Conservation (phyloP, 2,329 filamentous ascomycete species). For the Daldinia sp. region DNA sequence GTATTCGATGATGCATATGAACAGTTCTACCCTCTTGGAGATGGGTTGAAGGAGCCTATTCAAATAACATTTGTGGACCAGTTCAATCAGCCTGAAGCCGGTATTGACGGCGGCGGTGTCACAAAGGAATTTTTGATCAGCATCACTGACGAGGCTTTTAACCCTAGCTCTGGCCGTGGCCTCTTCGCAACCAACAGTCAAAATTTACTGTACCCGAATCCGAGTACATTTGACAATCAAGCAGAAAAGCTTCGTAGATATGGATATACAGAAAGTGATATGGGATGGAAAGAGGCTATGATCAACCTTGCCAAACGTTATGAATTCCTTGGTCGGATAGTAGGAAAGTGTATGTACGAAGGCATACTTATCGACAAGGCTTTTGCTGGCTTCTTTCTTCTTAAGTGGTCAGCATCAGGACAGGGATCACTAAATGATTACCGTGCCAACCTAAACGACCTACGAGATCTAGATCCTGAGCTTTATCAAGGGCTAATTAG, state of each 20-base stretch:
- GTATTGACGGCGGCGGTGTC: conserved; percentile 95
- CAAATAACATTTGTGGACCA: conserved; percentile 96
- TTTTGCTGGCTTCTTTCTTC: conserved; percentile 94
- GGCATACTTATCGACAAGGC: conserved; percentile 92
- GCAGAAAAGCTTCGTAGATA: conserved; percentile 63
- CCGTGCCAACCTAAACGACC: conserved; percentile 91
- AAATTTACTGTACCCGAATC: conserved; percentile 89
- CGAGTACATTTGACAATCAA: conserved; percentile 75
- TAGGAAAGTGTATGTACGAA: conserved; percentile 97
- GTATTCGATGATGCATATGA: conserved; percentile 88
- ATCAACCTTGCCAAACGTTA: conserved; percentile 74
- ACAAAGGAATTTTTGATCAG: conserved; percentile 97
- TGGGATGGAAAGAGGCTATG: conserved; percentile 65
- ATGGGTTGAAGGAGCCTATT: conserved; percentile 90
- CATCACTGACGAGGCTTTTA: conserved; percentile 85
- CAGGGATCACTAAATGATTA: conserved; percentile 68
- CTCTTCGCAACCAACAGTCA: conserved; percentile 87
- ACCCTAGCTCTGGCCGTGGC: conserved; percentile 54
- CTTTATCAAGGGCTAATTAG: conserved; percentile 85
- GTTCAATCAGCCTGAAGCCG: conserved; percentile 86
- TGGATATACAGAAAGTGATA: conserved; percentile 61
- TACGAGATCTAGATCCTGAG: conserved; percentile 88
- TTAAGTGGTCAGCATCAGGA: conserved; percentile 89
- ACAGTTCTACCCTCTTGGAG: conserved; percentile 82
- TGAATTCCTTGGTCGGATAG: conserved; percentile 90